Conservation (phyloP, 2,329 filamentous ascomycete genomes). For the Aspergillus proliferans region DNA sequence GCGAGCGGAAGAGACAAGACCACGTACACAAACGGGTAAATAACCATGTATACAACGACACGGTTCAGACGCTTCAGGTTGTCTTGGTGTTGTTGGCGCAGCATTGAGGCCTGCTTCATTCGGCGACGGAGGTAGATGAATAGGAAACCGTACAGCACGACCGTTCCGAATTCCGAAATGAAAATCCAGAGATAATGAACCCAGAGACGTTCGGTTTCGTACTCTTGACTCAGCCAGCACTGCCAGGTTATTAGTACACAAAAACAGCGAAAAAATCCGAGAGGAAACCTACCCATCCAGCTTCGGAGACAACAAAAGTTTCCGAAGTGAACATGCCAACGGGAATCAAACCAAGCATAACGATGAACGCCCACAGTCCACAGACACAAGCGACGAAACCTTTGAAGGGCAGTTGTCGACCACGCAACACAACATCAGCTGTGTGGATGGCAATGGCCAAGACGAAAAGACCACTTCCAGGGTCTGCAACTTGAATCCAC, state of each 20-base stretch:
- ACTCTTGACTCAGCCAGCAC: constrained; percentile 46
- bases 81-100: constrained; percentile 27
- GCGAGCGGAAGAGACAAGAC: constrained; percentile 59
- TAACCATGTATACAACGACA: constrained; percentile 41
- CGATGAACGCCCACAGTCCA: constrained; percentile 41
- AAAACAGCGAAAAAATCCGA: neutral
- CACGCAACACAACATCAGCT: constrained; percentile 42
- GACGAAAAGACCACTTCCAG: constrained; percentile 47
- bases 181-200: constrained; percentile 52
- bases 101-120: constrained; percentile 30
- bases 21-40: constrained; percentile 49
- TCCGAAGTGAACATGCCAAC: constrained; percentile 35
- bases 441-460: constrained; percentile 50
- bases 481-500: constrained; percentile 47
- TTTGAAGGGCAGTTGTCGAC: constrained; percentile 40
- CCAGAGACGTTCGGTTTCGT: constrained; percentile 43
- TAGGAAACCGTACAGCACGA: constrained; percentile 44
- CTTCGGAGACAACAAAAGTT: constrained; percentile 45
- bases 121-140: constrained; percentile 43
- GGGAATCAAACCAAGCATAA: constrained; percentile 43
- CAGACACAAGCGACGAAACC: constrained; percentile 40
- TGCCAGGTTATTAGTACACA: constrained; percentile 13
- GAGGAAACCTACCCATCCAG: constrained; percentile 40
- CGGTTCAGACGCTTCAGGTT: constrained; percentile 31
- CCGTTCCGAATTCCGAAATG: constrained; percentile 46